A percentile compares a stretch with the other conserved stretches of the same genome.
Conservation (phyloP, 2,329 filamentous ascomycete species). For the Aureobasidium vineae region DNA sequence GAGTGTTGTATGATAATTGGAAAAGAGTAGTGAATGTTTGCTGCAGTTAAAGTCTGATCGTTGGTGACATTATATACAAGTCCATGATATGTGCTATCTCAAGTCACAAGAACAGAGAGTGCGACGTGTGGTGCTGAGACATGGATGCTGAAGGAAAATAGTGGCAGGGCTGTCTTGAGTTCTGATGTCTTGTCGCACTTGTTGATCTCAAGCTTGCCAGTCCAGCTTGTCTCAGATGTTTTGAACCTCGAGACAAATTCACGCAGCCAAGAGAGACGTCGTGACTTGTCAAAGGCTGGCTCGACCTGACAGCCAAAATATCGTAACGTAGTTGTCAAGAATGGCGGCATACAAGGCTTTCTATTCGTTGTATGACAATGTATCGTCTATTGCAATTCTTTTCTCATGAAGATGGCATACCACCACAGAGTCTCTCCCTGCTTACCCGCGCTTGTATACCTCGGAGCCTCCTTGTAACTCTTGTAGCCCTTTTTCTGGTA, state of each 20-base stretch:
- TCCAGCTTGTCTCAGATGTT: not conserved
- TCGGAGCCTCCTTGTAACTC: constrained; percentile 28
- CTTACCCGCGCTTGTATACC: constrained; percentile 18
- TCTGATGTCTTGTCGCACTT: not conserved
- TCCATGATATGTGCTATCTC: too few species aligned
- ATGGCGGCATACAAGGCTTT: not conserved
- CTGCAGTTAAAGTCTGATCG: too few species aligned
- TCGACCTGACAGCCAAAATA: too few species aligned
- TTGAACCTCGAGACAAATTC: too few species aligned
- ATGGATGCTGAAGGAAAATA: not conserved
- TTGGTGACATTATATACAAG: too few species aligned
- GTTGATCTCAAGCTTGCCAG: not conserved
- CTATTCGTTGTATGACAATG: not conserved
- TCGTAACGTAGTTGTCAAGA: too few species aligned
- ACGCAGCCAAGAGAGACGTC: too few species aligned
- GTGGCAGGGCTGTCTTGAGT: not conserved
- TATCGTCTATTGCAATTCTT: not conserved
- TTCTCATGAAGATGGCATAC: constrained; percentile 10
- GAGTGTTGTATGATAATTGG: too few species aligned
- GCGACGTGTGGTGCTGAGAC: not conserved
- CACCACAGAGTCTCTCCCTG: constrained; percentile 10
- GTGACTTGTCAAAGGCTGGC: too few species aligned
- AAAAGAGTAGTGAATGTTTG: too few species aligned
- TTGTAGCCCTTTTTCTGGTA: constrained; percentile 29
- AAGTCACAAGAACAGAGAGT: not conserved